Conservation (phyloP, 208 protist genomes). For the Phytomonas sp. region DNA sequence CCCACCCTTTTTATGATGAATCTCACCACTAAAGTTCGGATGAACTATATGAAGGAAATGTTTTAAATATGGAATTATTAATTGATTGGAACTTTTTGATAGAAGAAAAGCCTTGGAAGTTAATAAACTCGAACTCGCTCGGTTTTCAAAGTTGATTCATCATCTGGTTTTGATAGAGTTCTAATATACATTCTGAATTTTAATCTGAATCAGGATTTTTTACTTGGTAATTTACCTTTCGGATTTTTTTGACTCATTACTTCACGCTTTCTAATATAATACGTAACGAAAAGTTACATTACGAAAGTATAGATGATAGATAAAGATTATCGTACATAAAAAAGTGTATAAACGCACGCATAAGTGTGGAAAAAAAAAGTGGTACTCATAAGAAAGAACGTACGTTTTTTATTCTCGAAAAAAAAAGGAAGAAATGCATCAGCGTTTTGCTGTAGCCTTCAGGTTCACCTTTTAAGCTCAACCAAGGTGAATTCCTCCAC, state of each 20-base stretch:
- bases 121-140: neutral
- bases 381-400: constrained; percentile 10
- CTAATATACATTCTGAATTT: neutral
- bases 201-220: neutral
- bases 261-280: neutral
- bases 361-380: neutral
- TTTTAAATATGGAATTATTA: neutral
- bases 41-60: neutral
- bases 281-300: neutral
- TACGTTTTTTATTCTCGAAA: constrained; percentile 13
- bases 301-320: neutral
- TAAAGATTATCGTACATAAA: constrained; percentile 11
- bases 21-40: neutral
- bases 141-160: neutral
- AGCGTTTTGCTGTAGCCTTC: neutral
- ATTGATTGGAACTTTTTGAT: neutral
- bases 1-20: neutral
- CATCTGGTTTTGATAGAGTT: neutral
- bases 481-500: neutral
- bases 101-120: neutral
- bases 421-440: constrained; percentile 9
- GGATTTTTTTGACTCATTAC: neutral
- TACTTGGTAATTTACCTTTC: neutral
- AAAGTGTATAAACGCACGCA: constrained; percentile 10
- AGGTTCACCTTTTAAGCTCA: neutral